Percentiles rank a stretch among this genome's conserved stretches.
phyloP scores from a whole-genome alignment of 2,329 filamentous ascomycete species.

The Aspergillus thermomutatus region DNA sequence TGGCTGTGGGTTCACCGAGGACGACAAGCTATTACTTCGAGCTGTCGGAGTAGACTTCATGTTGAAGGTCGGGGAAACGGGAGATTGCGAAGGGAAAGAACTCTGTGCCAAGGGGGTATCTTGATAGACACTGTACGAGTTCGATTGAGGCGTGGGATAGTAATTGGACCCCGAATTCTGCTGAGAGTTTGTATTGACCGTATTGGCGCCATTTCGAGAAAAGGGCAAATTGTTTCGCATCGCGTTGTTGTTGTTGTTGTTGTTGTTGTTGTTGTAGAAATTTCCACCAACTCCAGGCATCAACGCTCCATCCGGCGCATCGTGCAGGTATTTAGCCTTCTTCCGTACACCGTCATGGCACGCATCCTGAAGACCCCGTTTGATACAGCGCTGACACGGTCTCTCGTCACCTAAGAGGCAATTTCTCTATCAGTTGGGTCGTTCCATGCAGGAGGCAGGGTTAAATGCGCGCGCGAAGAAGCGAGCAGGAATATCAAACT shows the following conservation, averaged over 20 bases:
- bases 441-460: slow-evolving; percentile 1
- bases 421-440: slow-evolving; percentile 24
- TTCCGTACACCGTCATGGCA: slow-evolving; percentile 97
- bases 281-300: slow-evolving; percentile 79
- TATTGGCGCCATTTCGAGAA: slow-evolving; percentile 29
- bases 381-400: slow-evolving; percentile 90
- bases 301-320: slow-evolving; percentile 85
- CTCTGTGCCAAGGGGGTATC: slow-evolving; percentile 43
- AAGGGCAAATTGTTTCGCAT: slow-evolving; percentile 32
- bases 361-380: slow-evolving; percentile 82
- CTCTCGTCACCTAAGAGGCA: slow-evolving; percentile 75
- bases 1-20: slow-evolving; percentile 47
- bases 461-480: slow-evolving; percentile 6
- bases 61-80: slow-evolving; percentile 68
- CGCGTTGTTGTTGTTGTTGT: slow-evolving; percentile 41
- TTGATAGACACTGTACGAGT: slow-evolving; percentile 48
- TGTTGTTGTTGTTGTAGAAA: slow-evolving; percentile 45
- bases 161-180: slow-evolving; percentile 28
- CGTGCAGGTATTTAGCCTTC: slow-evolving; percentile 98
- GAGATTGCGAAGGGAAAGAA: slow-evolving; percentile 64
- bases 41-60: slow-evolving; percentile 46
- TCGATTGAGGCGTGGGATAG: slow-evolving; percentile 35
- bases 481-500: slow-evolving; percentile 4
- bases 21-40: slow-evolving; percentile 32
- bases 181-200: slow-evolving; percentile 22